Evolutionary conservation across 106 monocot genomes (phyloP), one percentile per base, ranked within the genome.

Genomic region (Acorus calamus): DNA sequence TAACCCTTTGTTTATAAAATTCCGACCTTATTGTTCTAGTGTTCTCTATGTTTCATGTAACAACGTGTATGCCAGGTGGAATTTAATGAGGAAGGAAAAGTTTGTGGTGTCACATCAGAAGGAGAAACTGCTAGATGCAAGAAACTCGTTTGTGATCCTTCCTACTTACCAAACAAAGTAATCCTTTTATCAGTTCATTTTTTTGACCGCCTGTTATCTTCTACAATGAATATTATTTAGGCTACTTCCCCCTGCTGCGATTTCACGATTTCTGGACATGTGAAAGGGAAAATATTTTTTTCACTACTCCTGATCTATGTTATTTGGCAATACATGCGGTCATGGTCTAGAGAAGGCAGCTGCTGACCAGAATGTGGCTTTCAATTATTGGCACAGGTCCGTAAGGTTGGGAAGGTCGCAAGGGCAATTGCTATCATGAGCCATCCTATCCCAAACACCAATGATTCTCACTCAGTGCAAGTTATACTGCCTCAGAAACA

Each of bases 391-490:
- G 53, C 13, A 12, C 61, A 91, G 91, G 91, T 85, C 56, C 79
- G 79, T 74, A 98, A 88, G 63, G 69, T 98, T 1, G 91, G 96
- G 3, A 98, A 88, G 68, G 96, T 98, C 70, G 85, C 83, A 61
- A 84, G 91, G 52, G 94, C 94, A 45, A 98, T 98, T 65, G 96
- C 91, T 42, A 87, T 98, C 47, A 91, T 98, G 96, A 98, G 96
- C 72, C 91, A 98, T 71, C 96, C 96, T 0, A 98, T 96, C 61
- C 96, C 91, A 55, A 83, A 81, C 49, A 91, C 87, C 4, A 60
- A 83, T 64, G 79, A 85, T 13, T 98, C 83, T 69, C 87, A 87
- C 52, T 96, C 91, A 44, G 96, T 79, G 7, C 96, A 96, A 64
- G 82, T 96, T 77, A 91, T 96, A 67, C 64, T 96, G 14, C 96